Evolutionary conservation across 371 early-diverging fungal genomes (phyloP).

Genomic region (Mucor indicus): DNA sequence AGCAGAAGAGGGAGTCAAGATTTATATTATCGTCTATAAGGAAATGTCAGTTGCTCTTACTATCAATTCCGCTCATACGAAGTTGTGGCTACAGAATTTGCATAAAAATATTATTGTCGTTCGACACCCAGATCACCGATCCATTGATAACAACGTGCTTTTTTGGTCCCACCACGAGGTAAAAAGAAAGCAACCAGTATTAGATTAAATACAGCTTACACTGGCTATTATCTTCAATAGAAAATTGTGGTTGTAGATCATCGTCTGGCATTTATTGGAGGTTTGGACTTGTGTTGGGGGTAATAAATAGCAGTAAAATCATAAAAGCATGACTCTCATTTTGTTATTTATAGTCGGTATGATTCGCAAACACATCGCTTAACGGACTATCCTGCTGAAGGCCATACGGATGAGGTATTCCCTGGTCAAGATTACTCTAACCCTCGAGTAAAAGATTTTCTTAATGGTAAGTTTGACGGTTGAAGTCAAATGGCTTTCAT

Average conservation of each 20-base stretch:
- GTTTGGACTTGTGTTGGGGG: constrained; percentile 81
- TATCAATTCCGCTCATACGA: constrained; percentile 80
- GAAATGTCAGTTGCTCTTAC: constrained; percentile 81
- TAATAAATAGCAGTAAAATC: constrained; percentile 4
- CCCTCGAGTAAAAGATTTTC: constrained; percentile 88
- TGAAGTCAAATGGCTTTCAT: background rate
- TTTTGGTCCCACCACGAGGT: constrained; percentile 80
- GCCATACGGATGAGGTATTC: constrained; percentile 49
- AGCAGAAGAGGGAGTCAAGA: constrained; percentile 86
- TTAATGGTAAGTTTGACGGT: constrained; percentile 52
- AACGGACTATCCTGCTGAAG: constrained; percentile 62
- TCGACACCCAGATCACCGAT: constrained; percentile 69
- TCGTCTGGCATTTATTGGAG: constrained; percentile 75
- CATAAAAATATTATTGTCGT: constrained; percentile 82
- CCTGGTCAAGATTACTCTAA: constrained; percentile 92
- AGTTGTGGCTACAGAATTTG: constrained; percentile 68
- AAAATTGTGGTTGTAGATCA: constrained; percentile 75
- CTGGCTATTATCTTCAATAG: constrained; percentile 21
- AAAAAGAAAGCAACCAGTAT: constrained; percentile 7
- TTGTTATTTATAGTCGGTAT: constrained; percentile 59
- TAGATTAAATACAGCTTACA: background rate
- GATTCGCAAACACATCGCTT: constrained; percentile 80
- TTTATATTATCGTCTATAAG: constrained; percentile 89
- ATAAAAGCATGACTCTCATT: background rate
- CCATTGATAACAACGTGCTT: constrained; percentile 58